Evolutionary conservation across 75 land plant genomes (phyloP), one percentile per base, ranked within the genome.

Genomic region (Isoetes taiwanensis): DNA sequence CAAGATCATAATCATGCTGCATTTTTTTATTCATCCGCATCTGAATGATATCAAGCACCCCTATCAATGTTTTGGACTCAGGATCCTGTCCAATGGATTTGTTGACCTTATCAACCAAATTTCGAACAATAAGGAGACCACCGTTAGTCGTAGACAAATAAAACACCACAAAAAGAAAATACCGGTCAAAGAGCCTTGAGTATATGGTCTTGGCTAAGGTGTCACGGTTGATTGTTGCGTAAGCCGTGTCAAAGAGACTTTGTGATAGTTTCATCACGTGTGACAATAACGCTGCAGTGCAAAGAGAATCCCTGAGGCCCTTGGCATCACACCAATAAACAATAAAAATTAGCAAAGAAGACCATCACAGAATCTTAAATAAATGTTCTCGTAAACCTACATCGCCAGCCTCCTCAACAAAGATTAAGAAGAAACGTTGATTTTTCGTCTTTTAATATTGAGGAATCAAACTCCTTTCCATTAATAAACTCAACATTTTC

Each of bases 21-120:
- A n/a, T n/a, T n/a, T n/a, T n/a, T n/a, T n/a, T n/a, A n/a, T n/a
- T n/a, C n/a, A n/a, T n/a, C n/a, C n/a, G n/a, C n/a, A n/a, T n/a
- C n/a, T n/a, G n/a, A n/a, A n/a, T n/a, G 27, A 94, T 94, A 74
- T 94, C 99, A 68, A 94, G 74, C 53, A 94, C 99, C n/a, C 99
- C 99, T 34, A 94, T 90, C 48, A 88, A 65, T 34, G 31, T 64
- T 64, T 81, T 82, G 30, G 99, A 94, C 34, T 77, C 46, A 43
- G 96, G 90, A 61, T 94, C 99, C 69, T 94, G 99, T 30, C 99
- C 99, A 56, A 94, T 94, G 24, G 96, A 88, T 66, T 41, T 76
- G 48, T 94, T 94, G 10, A 94, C 78, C 54, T 84, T 94, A 30
- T 88, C 78, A 43, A 94, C 99, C 61, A 94, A 68, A 95, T 96